Evolutionary conservation across 192 early-diverging fungal genomes (phyloP).

Genomic region (Umbelopsis isabellina): DNA sequence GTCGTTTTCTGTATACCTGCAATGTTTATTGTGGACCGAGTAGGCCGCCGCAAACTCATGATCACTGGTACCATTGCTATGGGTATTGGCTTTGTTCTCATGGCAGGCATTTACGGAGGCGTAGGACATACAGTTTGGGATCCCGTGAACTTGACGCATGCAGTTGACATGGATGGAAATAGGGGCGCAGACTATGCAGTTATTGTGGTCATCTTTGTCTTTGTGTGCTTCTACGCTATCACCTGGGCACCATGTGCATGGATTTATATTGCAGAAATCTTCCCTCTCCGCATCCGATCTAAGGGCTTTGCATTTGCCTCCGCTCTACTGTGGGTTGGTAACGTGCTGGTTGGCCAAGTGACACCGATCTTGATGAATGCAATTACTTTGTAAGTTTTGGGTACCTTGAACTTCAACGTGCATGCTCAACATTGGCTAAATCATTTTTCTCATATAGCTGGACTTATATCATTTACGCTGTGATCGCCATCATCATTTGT

Average conservation of each 20-base stretch:
- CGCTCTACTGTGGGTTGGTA: slow-evolving; percentile 86
- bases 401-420: neutral
- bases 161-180: slow-evolving; percentile 43
- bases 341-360: slow-evolving; percentile 40
- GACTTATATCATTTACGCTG: slow-evolving; percentile 26
- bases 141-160: slow-evolving; percentile 30
- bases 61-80: slow-evolving; percentile 29
- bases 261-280: slow-evolving; percentile 90
- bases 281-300: slow-evolving; percentile 80
- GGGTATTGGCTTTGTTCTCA: slow-evolving; percentile 30
- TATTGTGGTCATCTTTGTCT: slow-evolving; percentile 75
- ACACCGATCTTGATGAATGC: slow-evolving; percentile 28
- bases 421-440: neutral
- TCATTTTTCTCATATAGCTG: neutral
- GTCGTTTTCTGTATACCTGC: slow-evolving; percentile 80
- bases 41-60: slow-evolving; percentile 31
- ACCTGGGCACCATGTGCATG: slow-evolving; percentile 91
- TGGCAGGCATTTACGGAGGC: slow-evolving; percentile 50
- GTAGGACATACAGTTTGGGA: slow-evolving; percentile 29
- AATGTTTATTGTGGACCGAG: slow-evolving; percentile 56
- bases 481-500: slow-evolving; percentile 23
- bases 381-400: slow-evolving; percentile 17
- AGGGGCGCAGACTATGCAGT: slow-evolving; percentile 49
- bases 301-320: slow-evolving; percentile 82
- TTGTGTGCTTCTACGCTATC: slow-evolving; percentile 77